Evolutionary conservation across 805 yeast genomes (phyloP), one percentile per base, ranked within the genome.

Genomic region (Hanseniaspora hatyaiensis): DNA sequence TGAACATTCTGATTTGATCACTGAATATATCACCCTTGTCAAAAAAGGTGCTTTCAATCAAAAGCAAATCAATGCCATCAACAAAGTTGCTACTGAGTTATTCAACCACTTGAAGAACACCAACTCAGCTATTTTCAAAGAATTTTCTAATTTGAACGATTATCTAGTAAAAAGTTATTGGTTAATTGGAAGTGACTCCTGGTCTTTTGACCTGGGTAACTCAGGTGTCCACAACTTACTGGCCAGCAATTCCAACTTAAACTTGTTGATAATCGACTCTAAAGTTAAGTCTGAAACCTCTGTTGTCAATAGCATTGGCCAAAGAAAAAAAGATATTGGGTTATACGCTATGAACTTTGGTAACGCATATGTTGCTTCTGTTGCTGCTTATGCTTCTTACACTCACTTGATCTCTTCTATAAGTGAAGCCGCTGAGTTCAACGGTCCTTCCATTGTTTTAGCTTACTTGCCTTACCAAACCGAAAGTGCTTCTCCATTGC

Each of bases 291-390:
- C 46, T 20, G 38, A 34, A 19, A 40, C 22, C 8, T 38, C 30
- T 19, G 30, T 47, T 8, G 42, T 34, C 18, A 47, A 47, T 59
- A 65, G 54, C 68, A 75, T 52, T 64, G 55, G 52, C 39, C 61
- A 63, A 49, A 78, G 92, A 63, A 86, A 87, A 70, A 86, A 89
- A 65, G 95, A 89, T 61, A 78, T 88, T 53, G 97, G 96, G 48
- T 69, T 89, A 39, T 89, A 86, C 61, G 96, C 96, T 39, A 84
- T 89, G 95, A 84, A 85, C 65, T 85, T 80, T 57, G 92, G 94
- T 50, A 75, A 79, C 53, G 80, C 82, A 38, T 89, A 86, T 60
- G 96, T 88, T 56, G 95, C 96, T 6, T 85, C 95, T 16, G 87
- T 87, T 47, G 96, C 96, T 20, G 80, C 88, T 34, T 89, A 89